A percentile compares a stretch with the other conserved stretches of the same genome.
Evolutionary conservation across 1,284 basidiomycete species (phyloP).

Genomic region (Pseudozyma tsukubaensis): DNA sequence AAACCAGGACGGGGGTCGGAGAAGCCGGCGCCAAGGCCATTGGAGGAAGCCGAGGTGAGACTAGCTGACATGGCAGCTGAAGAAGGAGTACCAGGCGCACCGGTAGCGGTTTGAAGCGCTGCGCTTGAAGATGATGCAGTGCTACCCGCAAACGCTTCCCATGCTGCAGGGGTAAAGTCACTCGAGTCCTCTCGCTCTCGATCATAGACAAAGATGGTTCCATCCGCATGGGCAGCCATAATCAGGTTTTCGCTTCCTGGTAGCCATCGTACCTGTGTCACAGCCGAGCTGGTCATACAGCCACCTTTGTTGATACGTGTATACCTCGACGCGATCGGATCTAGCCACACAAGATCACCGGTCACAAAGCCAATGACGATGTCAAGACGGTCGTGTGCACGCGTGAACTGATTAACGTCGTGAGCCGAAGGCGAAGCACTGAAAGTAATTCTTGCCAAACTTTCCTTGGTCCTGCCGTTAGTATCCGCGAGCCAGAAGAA

Average conservation of each 20-base stretch:
- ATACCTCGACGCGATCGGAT: constrained; percentile 85
- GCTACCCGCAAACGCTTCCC: constrained; percentile 24
- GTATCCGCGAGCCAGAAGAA: constrained; percentile 59
- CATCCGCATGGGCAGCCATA: constrained; percentile 89
- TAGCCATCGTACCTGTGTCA: constrained; percentile 88
- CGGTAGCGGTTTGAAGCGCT: constrained; percentile 17
- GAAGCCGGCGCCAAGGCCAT: constrained; percentile 15
- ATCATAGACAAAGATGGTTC: constrained; percentile 86
- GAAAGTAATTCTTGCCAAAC: constrained; percentile 85
- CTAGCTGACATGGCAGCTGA: constrained; percentile 43
- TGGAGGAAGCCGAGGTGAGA: constrained; percentile 28
- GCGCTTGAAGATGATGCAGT: constrained; percentile 35
- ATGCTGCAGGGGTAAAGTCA: constrained; percentile 29
- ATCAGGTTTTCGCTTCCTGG: constrained; percentile 79
- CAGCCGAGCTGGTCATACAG: constrained; percentile 80
- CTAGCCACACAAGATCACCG: constrained; percentile 83
- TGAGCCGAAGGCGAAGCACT: constrained; percentile 81
- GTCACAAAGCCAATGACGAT: constrained; percentile 91
- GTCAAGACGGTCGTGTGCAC: constrained; percentile 82
- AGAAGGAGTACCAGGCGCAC: constrained; percentile 17
- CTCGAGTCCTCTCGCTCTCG: constrained; percentile 85
- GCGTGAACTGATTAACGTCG: constrained; percentile 82
- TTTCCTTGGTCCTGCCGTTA: constrained; percentile 67
- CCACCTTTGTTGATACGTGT: constrained; percentile 91
- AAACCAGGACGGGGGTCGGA: constrained; percentile 31